Evolutionary conservation across 202 grass and related monocot species (phyloP), one percentile per base, ranked within the genome.

Genomic region (Musa balbisiana): DNA sequence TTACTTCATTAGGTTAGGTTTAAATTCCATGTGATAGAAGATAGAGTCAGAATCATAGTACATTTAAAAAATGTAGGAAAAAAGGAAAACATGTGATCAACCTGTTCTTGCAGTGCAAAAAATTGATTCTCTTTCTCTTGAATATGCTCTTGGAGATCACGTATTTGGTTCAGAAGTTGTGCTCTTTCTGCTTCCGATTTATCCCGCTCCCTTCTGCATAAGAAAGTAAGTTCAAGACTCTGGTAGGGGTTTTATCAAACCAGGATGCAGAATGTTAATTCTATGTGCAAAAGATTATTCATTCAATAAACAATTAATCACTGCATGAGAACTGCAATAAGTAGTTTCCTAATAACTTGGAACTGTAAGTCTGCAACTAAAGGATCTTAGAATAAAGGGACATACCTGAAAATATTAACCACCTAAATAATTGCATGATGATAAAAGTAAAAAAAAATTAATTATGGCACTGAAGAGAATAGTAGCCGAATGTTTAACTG

Each of bases 91-190:
- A 75, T 43, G 53, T 21, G 58, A 72, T 71, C 53, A 86, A 99
- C 95, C 80, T 99, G 95, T 83, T 99, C 95, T 64, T 99, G 91
- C 83, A 99, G 65, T 76, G 91, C 79, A 82, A 98, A 78, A 81
- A 80, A 78, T 70, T 98, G 90, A 72, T 73, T 89, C 82, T 98
- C 91, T 60, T 98, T 98, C 83, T 98, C 94, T 59, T 75, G 81
- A 50, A 92, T 52, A 79, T 80, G 87, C 76, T 99, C 95, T 84
- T 99, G 95, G 43, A 94, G 72, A 65, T 99, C 95, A 86, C 83
- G 90, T 64, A 99, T 92, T 79, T 99, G 89, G 65, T 93, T 90
- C 84, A 94, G 79, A 85, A 88, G 88, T 50, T 99, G 91, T 3
- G 81, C 82, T 78, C 91, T 92, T 91, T 99, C 95, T 43, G 83